Base-by-base conservation (phyloP, 352 stramenopile species). In the Pythium rishiriense region DNA sequence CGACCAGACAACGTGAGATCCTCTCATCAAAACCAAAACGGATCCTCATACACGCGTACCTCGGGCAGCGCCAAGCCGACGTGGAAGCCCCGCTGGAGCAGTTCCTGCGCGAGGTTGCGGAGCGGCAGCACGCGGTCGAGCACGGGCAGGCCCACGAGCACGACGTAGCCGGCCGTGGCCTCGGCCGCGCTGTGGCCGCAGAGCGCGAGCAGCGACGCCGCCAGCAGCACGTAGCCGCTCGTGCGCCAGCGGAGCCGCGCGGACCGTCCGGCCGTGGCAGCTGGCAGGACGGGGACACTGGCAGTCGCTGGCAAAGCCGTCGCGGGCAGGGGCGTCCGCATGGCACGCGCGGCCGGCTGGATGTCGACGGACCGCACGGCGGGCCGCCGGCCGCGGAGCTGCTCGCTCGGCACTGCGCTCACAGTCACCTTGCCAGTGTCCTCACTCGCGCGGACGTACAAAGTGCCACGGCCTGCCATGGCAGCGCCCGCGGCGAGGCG, bases 91-190 rank as follows among this genome's bases (percentile, higher is more conserved):
- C 85, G 83, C 33, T 80, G 70, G 22, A 94, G 68, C 48, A 95
- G 62, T 35, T 91, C 79, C 52, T 91, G 79, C 11, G 84, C 85
- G 37, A 95, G 58, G 58, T 89, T 79, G 58, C 90, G 91, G 54
- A 95, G 78, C 49, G 87, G 87, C 54, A 92, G 73, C 59, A 94
- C 82, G 60, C 88, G 88, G 59, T 95, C 83, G 49, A 93, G 64
- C 51, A 91, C 79, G n/a, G 87, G 87, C 49, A 95, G 87, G 68
- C 83, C 91, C 60, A 94, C 85, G 21, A 95, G 71, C 46, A 92
- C 85, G 33, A 95, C 68, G 73, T 95, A 94, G 55, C 85, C 65
- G 22, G 58, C 26, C n/a, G 54, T 57, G 37, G 48, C 59, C 21
- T 65, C 59, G 21, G 59, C 41, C 10, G 50, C 51, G 37, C 37